phyloP scores from a whole-genome alignment of 495 filamentous ascomycete species.

The Penicillium crystallinum region DNA sequence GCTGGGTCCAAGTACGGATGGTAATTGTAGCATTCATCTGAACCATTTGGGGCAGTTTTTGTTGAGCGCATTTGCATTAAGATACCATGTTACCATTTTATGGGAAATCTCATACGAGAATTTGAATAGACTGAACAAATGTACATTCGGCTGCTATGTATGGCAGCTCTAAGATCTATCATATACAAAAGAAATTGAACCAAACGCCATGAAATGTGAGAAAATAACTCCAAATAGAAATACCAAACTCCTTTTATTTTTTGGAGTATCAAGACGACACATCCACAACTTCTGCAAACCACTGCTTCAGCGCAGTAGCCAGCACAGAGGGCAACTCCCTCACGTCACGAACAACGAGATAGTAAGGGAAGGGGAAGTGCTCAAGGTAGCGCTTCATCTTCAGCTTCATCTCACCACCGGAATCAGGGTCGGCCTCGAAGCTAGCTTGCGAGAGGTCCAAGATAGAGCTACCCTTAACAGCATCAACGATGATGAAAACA shows the following conservation, averaged over 20 bases:
- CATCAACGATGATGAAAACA: constrained; percentile 93
- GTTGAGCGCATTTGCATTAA: constrained; percentile 8
- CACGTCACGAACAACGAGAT: constrained; percentile 87
- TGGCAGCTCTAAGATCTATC: constrained; percentile 11
- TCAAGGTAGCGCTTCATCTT: constrained; percentile 87
- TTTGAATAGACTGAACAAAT: background rate
- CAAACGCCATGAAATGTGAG: constrained; percentile 8
- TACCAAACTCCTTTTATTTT: constrained; percentile 13
- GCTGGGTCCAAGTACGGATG: constrained; percentile 82
- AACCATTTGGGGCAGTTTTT: background rate
- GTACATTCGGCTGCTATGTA: constrained; percentile 2
- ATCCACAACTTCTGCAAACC: constrained; percentile 91
- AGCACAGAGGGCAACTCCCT: constrained; percentile 84
- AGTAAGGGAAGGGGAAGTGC: constrained; percentile 93
- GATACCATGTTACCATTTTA: constrained; percentile 12
- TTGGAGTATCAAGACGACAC: constrained; percentile 33
- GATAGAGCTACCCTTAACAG: constrained; percentile 62
- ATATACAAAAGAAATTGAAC: constrained; percentile 14
- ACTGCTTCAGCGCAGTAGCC: constrained; percentile 83
- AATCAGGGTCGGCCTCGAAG: constrained; percentile 58
- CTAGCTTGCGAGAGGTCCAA: constrained; percentile 74
- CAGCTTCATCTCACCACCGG: constrained; percentile 57
- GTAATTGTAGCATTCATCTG: constrained; percentile 32
- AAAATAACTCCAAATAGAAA: constrained; percentile 13
- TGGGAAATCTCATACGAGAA: background rate